phyloP scores from a whole-genome alignment of 495 filamentous ascomycete species.

The Patellaria atrata region DNA sequence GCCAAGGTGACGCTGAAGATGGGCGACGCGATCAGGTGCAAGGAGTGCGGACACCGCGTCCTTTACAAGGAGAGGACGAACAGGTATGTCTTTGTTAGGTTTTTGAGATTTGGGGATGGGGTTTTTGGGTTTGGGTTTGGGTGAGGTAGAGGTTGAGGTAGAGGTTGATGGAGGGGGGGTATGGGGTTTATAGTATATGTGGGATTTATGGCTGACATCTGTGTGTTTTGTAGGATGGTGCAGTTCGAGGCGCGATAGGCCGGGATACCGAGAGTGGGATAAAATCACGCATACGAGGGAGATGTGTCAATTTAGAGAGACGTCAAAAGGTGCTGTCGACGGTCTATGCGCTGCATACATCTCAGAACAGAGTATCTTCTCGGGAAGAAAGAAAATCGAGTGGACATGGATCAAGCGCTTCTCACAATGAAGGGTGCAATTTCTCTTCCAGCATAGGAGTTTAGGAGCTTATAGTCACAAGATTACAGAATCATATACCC shows the following conservation, averaged over 20 bases:
- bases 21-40: slow-evolving; percentile 82
- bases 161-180: slow-evolving; percentile 5
- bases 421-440: too few relatives aligned
- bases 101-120: slow-evolving; percentile 1
- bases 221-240: slow-evolving; percentile 65
- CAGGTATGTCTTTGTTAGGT: slow-evolving; percentile 44
- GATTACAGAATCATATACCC: too few relatives aligned
- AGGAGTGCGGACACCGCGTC: slow-evolving; percentile 90
- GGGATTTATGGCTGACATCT: slow-evolving; percentile 6
- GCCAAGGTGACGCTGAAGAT: slow-evolving; percentile 64
- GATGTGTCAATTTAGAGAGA: too few relatives aligned
- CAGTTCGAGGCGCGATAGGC: slow-evolving; percentile 84
- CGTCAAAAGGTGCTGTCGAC: too few relatives aligned
- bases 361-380: too few relatives aligned
- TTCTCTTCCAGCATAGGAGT: too few relatives aligned
- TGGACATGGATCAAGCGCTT: too few relatives aligned
- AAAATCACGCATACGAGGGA: too few relatives aligned
- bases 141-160: slow-evolving; percentile 2
- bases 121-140: not conserved
- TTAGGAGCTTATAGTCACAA: too few relatives aligned
- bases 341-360: too few relatives aligned
- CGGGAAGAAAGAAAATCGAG: too few relatives aligned
- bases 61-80: slow-evolving; percentile 97
- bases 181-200: slow-evolving; percentile 1
- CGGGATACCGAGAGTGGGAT: too few relatives aligned